Evolutionary conservation across 331 rosid genomes (phyloP).

Genomic region (Quercus phellos): DNA sequence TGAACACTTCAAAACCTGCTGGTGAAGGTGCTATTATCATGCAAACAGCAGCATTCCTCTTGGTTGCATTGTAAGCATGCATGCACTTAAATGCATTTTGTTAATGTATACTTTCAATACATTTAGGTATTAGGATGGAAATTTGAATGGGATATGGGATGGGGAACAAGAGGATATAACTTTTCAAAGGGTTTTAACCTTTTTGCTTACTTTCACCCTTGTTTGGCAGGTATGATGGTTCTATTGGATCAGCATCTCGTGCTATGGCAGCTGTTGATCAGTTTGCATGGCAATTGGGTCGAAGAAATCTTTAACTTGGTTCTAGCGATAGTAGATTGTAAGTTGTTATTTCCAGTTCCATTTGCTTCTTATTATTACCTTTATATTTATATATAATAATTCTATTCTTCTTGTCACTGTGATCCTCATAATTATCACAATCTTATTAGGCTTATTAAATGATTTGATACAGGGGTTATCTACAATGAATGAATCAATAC

Average conservation of each 20-base stretch:
- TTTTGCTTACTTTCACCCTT: background rate
- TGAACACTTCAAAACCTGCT: constrained; percentile 62
- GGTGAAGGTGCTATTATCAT: constrained; percentile 61
- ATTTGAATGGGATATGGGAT: background rate
- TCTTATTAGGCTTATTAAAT: background rate
- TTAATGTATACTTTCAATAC: background rate
- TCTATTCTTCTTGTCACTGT: background rate
- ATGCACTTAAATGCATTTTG: background rate
- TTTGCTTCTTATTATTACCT: background rate
- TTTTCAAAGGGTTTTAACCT: background rate
- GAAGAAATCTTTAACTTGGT: constrained; percentile 33
- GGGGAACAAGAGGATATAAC: background rate
- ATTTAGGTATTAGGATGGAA: background rate
- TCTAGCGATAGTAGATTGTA: constrained; percentile 1
- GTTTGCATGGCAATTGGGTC: constrained; percentile 40
- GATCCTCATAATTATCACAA: background rate
- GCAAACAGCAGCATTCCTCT: constrained; percentile 45
- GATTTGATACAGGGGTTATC: background rate
- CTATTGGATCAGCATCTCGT: constrained; percentile 75
- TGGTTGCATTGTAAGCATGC: constrained; percentile 53
- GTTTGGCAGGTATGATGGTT: constrained; percentile 54
- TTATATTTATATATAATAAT: background rate
- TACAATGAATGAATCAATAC: background rate
- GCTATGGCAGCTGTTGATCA: constrained; percentile 62
- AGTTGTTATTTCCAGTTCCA: background rate